Percentiles rank a stretch among this genome's conserved stretches.
phyloP scores from a whole-genome alignment of 1,139 yeast genomes.

The Sugiyamaella neomexicana region DNA sequence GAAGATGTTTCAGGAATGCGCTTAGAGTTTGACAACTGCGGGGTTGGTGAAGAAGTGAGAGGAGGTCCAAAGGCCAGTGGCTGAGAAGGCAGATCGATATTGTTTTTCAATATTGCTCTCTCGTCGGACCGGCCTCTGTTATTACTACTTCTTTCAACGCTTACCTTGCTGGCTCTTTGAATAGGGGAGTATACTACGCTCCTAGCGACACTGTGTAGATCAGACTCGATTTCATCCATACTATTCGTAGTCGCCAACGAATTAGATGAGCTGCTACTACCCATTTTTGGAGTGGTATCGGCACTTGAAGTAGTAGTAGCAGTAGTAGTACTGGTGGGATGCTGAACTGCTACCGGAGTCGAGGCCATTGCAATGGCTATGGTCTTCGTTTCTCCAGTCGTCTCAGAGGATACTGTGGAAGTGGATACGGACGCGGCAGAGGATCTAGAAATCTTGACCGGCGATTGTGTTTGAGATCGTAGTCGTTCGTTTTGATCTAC shows the following conservation, averaged over 20 bases:
- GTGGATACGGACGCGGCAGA: conserved; percentile 9
- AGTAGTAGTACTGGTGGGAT: not conserved
- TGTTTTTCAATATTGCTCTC: not conserved
- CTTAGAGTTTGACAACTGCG: not conserved
- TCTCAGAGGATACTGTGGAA: conserved; percentile 6
- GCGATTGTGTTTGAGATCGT: conserved; percentile 12
- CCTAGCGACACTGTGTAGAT: not conserved
- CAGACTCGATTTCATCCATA: conserved; percentile 3
- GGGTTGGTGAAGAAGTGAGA: not conserved
- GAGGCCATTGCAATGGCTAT: not conserved
- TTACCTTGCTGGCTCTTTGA: conserved; percentile 7
- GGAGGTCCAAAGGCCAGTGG: not conserved
- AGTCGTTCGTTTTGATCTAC: conserved; percentile 29
- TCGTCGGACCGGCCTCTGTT: not conserved
- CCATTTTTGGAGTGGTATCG: not conserved
- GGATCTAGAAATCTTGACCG: conserved; percentile 2
- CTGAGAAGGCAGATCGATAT: not conserved
- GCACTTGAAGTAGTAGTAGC: too few species aligned
- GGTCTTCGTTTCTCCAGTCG: not conserved
- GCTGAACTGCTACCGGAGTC: not conserved
- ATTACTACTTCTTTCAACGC: conserved; percentile 2
- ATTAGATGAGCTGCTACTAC: not conserved
- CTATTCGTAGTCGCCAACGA: not conserved
- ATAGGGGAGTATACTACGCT: conserved; percentile 11
- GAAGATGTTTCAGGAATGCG: not conserved